Evolutionary conservation across 208 protist genomes (phyloP), one percentile per base, ranked within the genome.

Genomic region (Blastocrithidia nonstop): DNA sequence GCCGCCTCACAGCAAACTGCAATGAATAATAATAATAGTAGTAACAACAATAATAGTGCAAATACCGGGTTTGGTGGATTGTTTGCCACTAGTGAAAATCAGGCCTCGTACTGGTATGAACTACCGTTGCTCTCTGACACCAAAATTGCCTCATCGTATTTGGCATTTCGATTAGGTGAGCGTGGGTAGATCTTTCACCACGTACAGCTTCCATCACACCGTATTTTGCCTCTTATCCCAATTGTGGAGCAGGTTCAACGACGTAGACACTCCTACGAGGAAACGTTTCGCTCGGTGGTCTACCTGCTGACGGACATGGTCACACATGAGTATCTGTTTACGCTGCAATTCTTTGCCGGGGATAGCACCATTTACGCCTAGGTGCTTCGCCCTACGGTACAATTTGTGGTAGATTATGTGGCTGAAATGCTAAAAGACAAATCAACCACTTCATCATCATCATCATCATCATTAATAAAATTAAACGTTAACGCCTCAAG

Each of bases 271-370:
- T 66, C 54, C 7, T 91, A 87, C 54, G 82, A 86, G 37, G 82
- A 91, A 43, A 91, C 82, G 29, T 69, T 91, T 43, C 70, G 82
- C 13, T 91, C 82, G 0, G 40, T 79, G 36, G 60, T 81, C 41
- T 54, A 50, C 21, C 58, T 91, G 4, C 29, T 85, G 7, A 77
- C 72, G 35, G 82, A 91, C 55, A 67, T 77, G 21, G 76, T 91
- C 26, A 82, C 73, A 8, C 82, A 87, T 55, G 82, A 91, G 62
- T 91, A 83, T 52, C 63, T 91, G 50, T 91, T 91, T 57, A 82
- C 73, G 1, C 86, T 85, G 44, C 55, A 66, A 29, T 86, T 91
- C 46, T 91, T 91, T 36, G 61, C 64, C 4, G 11, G 29, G 11
- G 29, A 11, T 11, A n/a, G 11, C 29, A 69, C 73, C 41, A 67